Conservation (phyloP, 805 yeast species). For the Metschnikowia proteae region DNA sequence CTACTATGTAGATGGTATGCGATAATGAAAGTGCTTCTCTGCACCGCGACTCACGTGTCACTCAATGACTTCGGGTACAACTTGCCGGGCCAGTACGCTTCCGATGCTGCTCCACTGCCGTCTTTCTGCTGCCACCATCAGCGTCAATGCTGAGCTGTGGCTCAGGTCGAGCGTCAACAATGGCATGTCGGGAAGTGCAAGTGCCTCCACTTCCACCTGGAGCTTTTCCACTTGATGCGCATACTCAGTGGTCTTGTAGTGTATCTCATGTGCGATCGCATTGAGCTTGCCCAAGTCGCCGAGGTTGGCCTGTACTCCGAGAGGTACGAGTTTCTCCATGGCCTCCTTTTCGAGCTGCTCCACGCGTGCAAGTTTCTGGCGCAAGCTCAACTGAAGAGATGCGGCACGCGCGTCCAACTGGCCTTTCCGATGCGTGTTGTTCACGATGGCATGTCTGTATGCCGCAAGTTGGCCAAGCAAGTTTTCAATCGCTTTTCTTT, state of each 20-base stretch:
- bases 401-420: conserved; percentile 33
- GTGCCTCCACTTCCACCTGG: conserved; percentile 5
- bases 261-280: conserved; percentile 26
- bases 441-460: conserved; percentile 13
- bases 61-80: conserved; percentile 1
- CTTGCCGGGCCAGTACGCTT: background rate
- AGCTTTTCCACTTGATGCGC: conserved; percentile 8
- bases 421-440: conserved; percentile 17
- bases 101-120: background rate
- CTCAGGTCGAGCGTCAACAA: background rate
- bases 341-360: conserved; percentile 23
- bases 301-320: conserved; percentile 25
- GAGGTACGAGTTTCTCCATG: conserved; percentile 27
- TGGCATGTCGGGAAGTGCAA: background rate
- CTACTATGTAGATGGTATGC: background rate
- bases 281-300: conserved; percentile 27
- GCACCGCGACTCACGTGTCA: background rate
- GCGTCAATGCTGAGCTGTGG: background rate
- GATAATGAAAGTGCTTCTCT: background rate
- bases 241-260: conserved; percentile 16
- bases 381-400: conserved; percentile 21
- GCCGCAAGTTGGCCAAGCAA: conserved; percentile 26
- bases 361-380: conserved; percentile 26
- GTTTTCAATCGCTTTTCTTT: conserved; percentile 15
- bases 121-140: conserved; percentile 2